Evolutionary conservation across 2,329 filamentous ascomycete genomes (phyloP).

Genomic region (Trichothecium roseum): DNA sequence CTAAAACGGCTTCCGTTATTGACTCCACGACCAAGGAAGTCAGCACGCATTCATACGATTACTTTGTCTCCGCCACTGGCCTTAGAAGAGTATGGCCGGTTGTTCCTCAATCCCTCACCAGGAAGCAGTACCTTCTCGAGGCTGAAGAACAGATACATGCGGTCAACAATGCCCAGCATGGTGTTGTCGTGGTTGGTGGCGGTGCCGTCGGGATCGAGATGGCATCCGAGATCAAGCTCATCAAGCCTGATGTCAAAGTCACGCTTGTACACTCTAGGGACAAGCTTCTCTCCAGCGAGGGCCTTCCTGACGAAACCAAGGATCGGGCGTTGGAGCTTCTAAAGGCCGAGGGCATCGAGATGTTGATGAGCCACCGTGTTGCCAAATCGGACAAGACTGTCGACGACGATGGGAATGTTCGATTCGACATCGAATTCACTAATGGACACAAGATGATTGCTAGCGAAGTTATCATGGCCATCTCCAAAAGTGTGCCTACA

Average conservation of each 20-base stretch:
- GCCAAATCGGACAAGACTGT: conserved; percentile 34
- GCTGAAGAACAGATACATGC: conserved; percentile 46
- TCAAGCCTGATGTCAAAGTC: conserved; percentile 54
- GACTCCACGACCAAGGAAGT: conserved; percentile 32
- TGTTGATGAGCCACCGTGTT: conserved; percentile 52
- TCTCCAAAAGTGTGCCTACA: conserved; percentile 52
- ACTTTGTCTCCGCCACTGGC: conserved; percentile 62
- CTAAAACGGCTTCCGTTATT: conserved; percentile 48
- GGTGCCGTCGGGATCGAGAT: conserved; percentile 74
- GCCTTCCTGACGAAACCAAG: conserved; percentile 59
- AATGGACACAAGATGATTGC: conserved; percentile 50
- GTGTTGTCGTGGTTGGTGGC: conserved; percentile 64
- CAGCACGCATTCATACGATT: conserved; percentile 53
- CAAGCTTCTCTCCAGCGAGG: conserved; percentile 63
- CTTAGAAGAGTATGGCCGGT: conserved; percentile 61
- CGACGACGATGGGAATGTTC: conserved; percentile 26
- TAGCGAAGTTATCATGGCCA: conserved; percentile 58
- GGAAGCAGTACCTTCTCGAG: conserved; percentile 54
- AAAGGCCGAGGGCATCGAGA: conserved; percentile 51
- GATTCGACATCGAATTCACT: conserved; percentile 43
- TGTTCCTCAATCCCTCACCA: conserved; percentile 55
- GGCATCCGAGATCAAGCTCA: conserved; percentile 64
- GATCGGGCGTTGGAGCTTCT: conserved; percentile 49
- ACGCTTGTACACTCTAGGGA: conserved; percentile 64
- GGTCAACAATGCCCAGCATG: conserved; percentile 39